A percentile compares a stretch with the other conserved stretches of the same genome.
Evolutionary conservation across 306 rosid species (phyloP).

Genomic region (Mimosa pudica): DNA sequence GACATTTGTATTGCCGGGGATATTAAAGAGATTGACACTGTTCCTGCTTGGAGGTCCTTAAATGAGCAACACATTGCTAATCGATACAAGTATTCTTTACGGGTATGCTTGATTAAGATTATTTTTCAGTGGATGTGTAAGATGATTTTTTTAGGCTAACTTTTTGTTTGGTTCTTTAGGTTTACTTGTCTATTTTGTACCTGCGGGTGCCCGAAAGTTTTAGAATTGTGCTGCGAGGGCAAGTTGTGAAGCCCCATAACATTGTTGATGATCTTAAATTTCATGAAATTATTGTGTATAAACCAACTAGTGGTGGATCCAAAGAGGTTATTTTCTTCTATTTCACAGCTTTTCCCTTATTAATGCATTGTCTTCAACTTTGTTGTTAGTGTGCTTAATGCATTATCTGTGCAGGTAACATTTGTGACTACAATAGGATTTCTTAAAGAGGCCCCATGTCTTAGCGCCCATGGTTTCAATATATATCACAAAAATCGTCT

Average conservation of each 20-base stretch:
- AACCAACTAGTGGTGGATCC: slow-evolving; percentile 61
- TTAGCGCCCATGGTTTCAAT: slow-evolving; percentile 79
- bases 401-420: slow-evolving; percentile 51
- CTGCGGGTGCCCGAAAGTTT: slow-evolving; percentile 64
- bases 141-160: slow-evolving; percentile 25
- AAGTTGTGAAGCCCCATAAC: slow-evolving; percentile 69
- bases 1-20: slow-evolving; percentile 79
- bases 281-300: slow-evolving; percentile 63
- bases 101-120: slow-evolving; percentile 56
- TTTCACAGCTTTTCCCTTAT: slow-evolving; percentile 6
- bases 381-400: background rate
- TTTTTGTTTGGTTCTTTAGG: slow-evolving; percentile 54
- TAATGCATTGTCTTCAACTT: background rate
- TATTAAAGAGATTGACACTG: slow-evolving; percentile 40
- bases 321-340: slow-evolving; percentile 59
- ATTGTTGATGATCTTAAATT: slow-evolving; percentile 76
- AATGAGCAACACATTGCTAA: slow-evolving; percentile 80
- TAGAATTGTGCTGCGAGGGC: slow-evolving; percentile 73
- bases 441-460: slow-evolving; percentile 83
- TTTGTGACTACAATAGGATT: slow-evolving; percentile 83
- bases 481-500: slow-evolving; percentile 93
- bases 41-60: slow-evolving; percentile 35
- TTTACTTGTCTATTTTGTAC: slow-evolving; percentile 87
- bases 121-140: slow-evolving; percentile 15
- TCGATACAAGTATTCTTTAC: slow-evolving; percentile 68